phyloP scores from a whole-genome alignment of 2,329 filamentous ascomycete species.

The Talaromyces amestolkiae region DNA sequence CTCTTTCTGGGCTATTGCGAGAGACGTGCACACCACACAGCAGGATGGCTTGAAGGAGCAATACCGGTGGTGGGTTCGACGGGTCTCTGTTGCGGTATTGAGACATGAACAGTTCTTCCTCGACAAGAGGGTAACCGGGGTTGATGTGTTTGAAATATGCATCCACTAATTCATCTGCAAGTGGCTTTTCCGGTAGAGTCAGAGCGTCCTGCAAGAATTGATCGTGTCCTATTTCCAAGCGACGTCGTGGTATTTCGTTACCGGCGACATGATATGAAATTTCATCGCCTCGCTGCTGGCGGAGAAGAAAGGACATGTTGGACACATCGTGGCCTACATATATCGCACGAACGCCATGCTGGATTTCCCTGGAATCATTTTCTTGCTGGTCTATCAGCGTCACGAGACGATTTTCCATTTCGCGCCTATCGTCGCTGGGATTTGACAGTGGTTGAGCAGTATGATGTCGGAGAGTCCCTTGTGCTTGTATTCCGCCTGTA shows the following conservation, averaged over 20 bases:
- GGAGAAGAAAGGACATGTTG: constrained; percentile 56
- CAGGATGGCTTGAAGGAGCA: constrained; percentile 52
- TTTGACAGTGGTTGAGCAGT: constrained; percentile 28
- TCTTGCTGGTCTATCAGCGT: constrained; percentile 53
- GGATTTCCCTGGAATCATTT: constrained; percentile 47
- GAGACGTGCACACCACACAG: constrained; percentile 54
- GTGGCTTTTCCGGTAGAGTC: constrained; percentile 47
- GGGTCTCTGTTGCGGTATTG: constrained; percentile 50
- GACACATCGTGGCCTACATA: constrained; percentile 58
- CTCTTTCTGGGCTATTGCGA: constrained; percentile 40
- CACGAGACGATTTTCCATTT: constrained; percentile 48
- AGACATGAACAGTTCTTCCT: constrained; percentile 52
- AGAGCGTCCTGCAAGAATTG: constrained; percentile 50
- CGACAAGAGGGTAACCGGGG: constrained; percentile 52
- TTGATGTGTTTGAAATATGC: constrained; percentile 54
- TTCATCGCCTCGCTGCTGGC: constrained; percentile 47
- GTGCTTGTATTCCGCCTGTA: background rate
- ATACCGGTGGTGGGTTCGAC: constrained; percentile 46
- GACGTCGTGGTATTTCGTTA: constrained; percentile 44
- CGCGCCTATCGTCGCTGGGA: constrained; percentile 42
- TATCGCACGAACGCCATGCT: constrained; percentile 49
- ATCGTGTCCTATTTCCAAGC: constrained; percentile 45
- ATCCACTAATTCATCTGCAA: constrained; percentile 51
- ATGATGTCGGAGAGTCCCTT: background rate
- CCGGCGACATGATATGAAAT: constrained; percentile 44